phyloP scores from a whole-genome alignment of 2,329 filamentous ascomycete genomes.

The Thielaviopsis ethacetica region DNA sequence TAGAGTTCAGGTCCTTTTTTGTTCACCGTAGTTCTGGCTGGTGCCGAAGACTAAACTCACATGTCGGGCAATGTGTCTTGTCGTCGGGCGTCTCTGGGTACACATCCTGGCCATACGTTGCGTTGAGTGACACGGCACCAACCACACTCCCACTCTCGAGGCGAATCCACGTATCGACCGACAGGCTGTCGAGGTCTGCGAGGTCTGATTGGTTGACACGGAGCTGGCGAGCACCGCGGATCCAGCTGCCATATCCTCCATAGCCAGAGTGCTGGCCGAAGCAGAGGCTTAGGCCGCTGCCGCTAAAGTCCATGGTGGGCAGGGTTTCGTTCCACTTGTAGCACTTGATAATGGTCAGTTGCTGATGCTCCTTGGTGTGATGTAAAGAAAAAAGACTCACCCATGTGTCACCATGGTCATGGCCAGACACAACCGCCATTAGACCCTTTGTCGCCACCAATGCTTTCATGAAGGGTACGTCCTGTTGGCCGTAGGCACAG shows the following conservation, averaged over 20 bases:
- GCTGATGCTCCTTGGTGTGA: background rate
- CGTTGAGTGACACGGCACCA: conserved; percentile 37
- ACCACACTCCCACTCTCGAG: conserved; percentile 38
- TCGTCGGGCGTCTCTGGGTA: conserved; percentile 30
- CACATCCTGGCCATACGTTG: conserved; percentile 38
- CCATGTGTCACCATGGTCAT: conserved; percentile 48
- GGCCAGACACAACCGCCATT: conserved; percentile 44
- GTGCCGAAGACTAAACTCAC: conserved; percentile 7
- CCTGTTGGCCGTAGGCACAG: conserved; percentile 32
- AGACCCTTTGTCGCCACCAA: conserved; percentile 37
- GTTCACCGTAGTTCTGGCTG: background rate
- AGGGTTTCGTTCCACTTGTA: conserved; percentile 32
- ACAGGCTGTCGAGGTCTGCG: conserved; percentile 16
- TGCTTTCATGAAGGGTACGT: conserved; percentile 46
- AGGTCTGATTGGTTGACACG: conserved; percentile 1
- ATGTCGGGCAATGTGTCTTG: conserved; percentile 18
- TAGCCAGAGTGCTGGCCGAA: conserved; percentile 55
- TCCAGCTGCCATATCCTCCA: conserved; percentile 51
- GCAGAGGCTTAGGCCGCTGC: conserved; percentile 20
- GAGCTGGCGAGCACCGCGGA: conserved; percentile 42
- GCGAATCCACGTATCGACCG: conserved; percentile 43
- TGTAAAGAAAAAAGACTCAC: background rate
- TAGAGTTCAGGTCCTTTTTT: background rate
- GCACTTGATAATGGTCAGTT: conserved; percentile 21
- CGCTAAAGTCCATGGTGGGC: conserved; percentile 33